Conservation (phyloP, 164 flowering plant genomes). For the Houttuynia cordata region DNA sequence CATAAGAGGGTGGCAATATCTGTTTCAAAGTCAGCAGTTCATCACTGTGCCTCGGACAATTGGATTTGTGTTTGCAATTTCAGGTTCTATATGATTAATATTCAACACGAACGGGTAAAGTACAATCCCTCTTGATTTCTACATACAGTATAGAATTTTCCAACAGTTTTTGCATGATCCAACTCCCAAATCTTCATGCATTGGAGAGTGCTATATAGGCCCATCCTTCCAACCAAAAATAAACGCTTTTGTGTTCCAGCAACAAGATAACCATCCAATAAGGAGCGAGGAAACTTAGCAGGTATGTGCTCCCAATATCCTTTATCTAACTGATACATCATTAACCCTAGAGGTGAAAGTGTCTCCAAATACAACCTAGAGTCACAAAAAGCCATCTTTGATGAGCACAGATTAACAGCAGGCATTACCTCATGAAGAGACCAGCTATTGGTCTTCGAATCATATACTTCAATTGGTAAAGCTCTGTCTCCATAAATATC, state of each 20-base stretch:
- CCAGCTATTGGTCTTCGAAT: constrained; percentile 70
- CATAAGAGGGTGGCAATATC: too few relatives aligned
- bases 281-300: constrained; percentile 77
- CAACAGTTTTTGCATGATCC: constrained; percentile 87
- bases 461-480: constrained; percentile 84
- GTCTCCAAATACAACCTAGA: constrained; percentile 78
- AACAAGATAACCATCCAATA: constrained; percentile 86
- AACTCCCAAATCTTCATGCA: constrained; percentile 95
- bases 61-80: too few relatives aligned
- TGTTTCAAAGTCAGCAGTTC: too few relatives aligned
- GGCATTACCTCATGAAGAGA: constrained; percentile 82
- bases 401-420: constrained; percentile 85
- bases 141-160: too few relatives aligned
- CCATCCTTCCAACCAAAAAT: constrained; percentile 85
- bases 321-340: constrained; percentile 67
- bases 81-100: too few relatives aligned
- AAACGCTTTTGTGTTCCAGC: constrained; percentile 83
- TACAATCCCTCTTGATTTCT: too few relatives aligned
- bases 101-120: too few relatives aligned
- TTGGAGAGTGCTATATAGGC: constrained; percentile 77
- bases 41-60: too few relatives aligned
- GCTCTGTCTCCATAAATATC: constrained; percentile 82
- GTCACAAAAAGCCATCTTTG: constrained; percentile 90
- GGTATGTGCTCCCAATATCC: constrained; percentile 91
- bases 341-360: constrained; percentile 87